Percentiles rank a stretch among this genome's conserved stretches.
Conservation (phyloP, 2,329 filamentous ascomycete genomes). For the Trichoderma sp. region DNA sequence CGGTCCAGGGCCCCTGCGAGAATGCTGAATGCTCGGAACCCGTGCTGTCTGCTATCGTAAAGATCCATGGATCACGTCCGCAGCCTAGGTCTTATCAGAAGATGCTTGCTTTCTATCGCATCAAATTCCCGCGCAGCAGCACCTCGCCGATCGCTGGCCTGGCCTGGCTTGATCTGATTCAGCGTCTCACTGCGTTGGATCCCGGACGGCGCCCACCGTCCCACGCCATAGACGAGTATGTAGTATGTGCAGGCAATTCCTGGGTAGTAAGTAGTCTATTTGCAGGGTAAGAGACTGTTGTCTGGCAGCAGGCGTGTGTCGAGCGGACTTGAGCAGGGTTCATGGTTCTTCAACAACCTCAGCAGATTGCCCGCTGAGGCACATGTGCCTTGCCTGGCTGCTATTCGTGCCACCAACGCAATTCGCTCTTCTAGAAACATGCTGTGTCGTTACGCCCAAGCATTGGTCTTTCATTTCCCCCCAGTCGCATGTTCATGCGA, state of each 20-base stretch:
- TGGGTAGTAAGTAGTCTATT: no score
- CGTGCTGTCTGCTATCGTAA: background rate
- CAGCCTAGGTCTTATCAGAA: conserved; percentile 13
- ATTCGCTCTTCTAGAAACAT: conserved; percentile 28
- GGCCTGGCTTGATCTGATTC: conserved; percentile 5
- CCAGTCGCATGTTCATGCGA: conserved; percentile 22
- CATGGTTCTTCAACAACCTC: conserved; percentile 20
- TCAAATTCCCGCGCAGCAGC: background rate
- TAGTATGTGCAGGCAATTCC: background rate
- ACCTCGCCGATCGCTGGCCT: background rate
- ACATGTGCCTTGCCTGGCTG: conserved; percentile 14
- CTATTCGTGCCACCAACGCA: conserved; percentile 8
- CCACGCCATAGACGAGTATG: background rate
- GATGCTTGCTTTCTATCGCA: conserved; percentile 2
- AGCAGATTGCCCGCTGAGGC: conserved; percentile 20
- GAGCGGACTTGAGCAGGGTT: conserved; percentile 8
- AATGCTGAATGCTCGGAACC: background rate
- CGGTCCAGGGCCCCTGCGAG: conserved; percentile 3
- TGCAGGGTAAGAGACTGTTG: background rate
- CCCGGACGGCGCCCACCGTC: background rate
- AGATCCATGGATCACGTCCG: background rate
- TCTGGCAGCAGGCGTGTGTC: conserved; percentile 16
- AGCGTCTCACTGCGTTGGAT: conserved; percentile 13
- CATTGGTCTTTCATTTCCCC: conserved; percentile 27
- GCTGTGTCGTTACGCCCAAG: conserved; percentile 7